These are phyloP conservation scores for Cystofilobasidium macerans DNA, from an alignment of 768 basidiomycete genomes.

Conservation along the genomic window DNA sequence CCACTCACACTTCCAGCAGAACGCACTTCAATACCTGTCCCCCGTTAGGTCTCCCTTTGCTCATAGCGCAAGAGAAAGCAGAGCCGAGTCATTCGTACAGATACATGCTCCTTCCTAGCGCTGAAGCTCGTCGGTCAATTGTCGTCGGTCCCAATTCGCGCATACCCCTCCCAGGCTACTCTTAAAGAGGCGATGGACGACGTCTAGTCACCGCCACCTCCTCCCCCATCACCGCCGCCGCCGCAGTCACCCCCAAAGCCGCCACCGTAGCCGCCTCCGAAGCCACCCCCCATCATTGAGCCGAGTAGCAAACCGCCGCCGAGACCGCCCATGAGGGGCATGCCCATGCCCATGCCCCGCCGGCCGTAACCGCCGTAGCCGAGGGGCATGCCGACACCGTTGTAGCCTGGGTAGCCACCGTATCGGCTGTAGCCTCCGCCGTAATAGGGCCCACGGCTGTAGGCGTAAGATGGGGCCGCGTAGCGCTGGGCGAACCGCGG, in stretches of 20 bases:
- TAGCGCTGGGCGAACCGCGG: background rate
- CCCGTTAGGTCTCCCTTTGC: too few relatives aligned
- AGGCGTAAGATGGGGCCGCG: conserved; percentile 1
- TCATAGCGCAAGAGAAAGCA: too few relatives aligned
- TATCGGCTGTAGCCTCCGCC: conserved; percentile 7
- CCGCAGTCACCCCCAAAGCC: background rate
- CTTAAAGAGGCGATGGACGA: background rate
- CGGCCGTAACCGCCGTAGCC: conserved; percentile 6
- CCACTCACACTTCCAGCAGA: too few relatives aligned
- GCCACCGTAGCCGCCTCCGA: conserved; percentile 22
- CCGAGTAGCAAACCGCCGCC: background rate
- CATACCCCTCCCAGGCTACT: too few relatives aligned
- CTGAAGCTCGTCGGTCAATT: too few relatives aligned
- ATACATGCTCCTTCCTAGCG: too few relatives aligned
- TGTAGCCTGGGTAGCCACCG: conserved; percentile 8
- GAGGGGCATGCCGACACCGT: too few relatives aligned
- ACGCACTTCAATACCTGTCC: too few relatives aligned
- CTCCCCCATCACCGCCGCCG: conserved; percentile 16
- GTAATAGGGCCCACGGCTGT: background rate
- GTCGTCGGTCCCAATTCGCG: too few relatives aligned
- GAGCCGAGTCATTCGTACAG: too few relatives aligned
- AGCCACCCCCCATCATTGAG: conserved; percentile 13
- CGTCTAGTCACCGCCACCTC: background rate
- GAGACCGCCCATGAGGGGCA: background rate
- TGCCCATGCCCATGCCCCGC: background rate